Percentiles rank a stretch among this genome's conserved stretches.
Evolutionary conservation across 78 protist species (phyloP).

Genomic region (Tieghemostelium lacteum): DNA sequence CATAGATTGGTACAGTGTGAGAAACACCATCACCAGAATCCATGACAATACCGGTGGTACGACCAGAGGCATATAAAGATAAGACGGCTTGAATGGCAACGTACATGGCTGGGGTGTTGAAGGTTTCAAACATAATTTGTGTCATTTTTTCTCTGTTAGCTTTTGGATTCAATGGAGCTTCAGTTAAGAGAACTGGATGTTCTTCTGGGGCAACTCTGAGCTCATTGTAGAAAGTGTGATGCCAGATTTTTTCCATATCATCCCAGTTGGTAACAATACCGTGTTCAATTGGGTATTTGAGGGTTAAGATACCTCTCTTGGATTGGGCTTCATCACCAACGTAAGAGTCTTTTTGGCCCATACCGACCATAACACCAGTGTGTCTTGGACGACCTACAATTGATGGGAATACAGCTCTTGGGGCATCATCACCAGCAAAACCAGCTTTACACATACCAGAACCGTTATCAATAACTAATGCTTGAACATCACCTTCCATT

Average conservation of each 20-base stretch:
- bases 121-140: slow-evolving; percentile 90
- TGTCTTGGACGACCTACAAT: no score
- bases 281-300: slow-evolving; percentile 91
- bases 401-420: no score
- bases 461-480: no score
- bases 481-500: no score
- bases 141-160: slow-evolving; percentile 86
- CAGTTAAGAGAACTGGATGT: slow-evolving; percentile 89
- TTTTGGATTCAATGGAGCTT: slow-evolving; percentile 88
- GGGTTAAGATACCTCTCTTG: slow-evolving; percentile 81
- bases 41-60: slow-evolving; percentile 95
- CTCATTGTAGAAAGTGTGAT: no score
- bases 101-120: slow-evolving; percentile 86
- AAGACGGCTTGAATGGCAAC: slow-evolving; percentile 92
- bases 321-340: no score
- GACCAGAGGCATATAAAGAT: slow-evolving; percentile 94
- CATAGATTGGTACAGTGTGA: slow-evolving; percentile 95
- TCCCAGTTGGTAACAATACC: no score
- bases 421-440: no score
- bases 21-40: slow-evolving; percentile 98
- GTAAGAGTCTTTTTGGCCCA: no score
- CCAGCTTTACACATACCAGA: no score
- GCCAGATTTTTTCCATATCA: no score
- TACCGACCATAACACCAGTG: no score
- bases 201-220: slow-evolving; percentile 82